Percentiles rank a stretch among this genome's conserved stretches.
These are phyloP conservation scores for Citrullus amarus DNA, from an alignment of 306 rosid genomes.

Conservation along the genomic window DNA sequence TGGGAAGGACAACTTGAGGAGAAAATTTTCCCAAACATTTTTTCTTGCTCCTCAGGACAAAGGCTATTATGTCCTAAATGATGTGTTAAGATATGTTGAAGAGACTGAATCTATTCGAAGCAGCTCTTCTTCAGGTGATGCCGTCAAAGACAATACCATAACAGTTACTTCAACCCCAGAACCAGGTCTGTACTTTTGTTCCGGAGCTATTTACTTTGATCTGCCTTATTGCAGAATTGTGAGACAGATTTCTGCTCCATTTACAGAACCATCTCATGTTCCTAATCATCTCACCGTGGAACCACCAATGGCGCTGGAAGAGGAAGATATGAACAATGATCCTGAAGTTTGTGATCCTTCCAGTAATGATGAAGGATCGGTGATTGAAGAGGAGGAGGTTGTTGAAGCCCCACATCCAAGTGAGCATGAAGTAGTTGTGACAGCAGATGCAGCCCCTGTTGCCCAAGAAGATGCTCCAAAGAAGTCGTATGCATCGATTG, in stretches of 20 bases:
- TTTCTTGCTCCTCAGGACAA: constrained; percentile 97
- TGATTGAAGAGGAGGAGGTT: constrained; percentile 61
- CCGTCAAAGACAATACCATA: constrained; percentile 36
- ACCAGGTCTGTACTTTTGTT: constrained; percentile 38
- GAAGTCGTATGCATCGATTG: constrained; percentile 83
- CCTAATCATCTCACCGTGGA: constrained; percentile 48
- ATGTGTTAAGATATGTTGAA: constrained; percentile 81
- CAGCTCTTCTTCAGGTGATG: constrained; percentile 29
- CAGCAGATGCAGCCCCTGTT: constrained; percentile 38
- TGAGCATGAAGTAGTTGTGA: constrained; percentile 30
- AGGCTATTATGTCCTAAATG: constrained; percentile 86
- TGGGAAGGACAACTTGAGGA: constrained; percentile 71
- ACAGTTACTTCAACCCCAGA: constrained; percentile 30
- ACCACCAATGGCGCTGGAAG: constrained; percentile 33
- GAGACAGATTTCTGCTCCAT: constrained; percentile 16
- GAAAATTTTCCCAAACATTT: constrained; percentile 81
- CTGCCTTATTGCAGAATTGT: neutral
- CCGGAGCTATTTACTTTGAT: neutral
- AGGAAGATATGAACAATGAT: constrained; percentile 40
- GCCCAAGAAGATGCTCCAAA: constrained; percentile 60
- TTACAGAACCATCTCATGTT: constrained; percentile 45
- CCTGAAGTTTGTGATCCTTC: constrained; percentile 64
- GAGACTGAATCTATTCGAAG: constrained; percentile 36
- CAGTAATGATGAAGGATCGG: constrained; percentile 52
- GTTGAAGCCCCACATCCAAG: constrained; percentile 30